Percentiles rank a stretch among this genome's conserved stretches.
phyloP scores from a whole-genome alignment of 176 grass and related monocot genomes.

The Oryza glaberrima region DNA sequence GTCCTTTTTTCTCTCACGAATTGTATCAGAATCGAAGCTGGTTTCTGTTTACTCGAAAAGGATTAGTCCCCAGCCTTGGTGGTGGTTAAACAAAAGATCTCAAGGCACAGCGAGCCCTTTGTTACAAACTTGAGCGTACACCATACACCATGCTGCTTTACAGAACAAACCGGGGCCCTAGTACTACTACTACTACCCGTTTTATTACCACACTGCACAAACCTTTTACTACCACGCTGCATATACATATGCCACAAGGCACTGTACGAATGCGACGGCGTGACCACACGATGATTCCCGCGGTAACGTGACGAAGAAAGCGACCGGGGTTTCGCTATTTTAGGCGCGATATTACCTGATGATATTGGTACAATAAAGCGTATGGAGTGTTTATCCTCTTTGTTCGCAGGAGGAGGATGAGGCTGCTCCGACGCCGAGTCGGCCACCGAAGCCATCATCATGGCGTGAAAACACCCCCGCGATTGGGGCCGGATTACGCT shows the following conservation, averaged over 20 bases:
- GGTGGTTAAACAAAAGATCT: background rate
- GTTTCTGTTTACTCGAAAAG: background rate
- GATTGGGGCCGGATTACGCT: background rate
- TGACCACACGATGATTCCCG: background rate
- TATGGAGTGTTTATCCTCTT: background rate
- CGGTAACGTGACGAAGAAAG: background rate
- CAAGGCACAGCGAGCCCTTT: background rate
- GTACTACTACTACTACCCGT: no score
- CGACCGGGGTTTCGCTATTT: background rate
- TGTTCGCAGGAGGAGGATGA: slow-evolving; percentile 25
- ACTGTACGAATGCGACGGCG: background rate
- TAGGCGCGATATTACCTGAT: background rate
- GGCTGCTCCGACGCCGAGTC: slow-evolving; percentile 49
- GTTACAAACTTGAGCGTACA: no score
- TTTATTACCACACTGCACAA: background rate
- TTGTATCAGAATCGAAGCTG: background rate
- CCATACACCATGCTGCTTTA: background rate
- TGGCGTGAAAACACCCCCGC: slow-evolving; percentile 8
- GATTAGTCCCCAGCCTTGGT: no score
- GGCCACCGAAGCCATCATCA: slow-evolving; percentile 52
- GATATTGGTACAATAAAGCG: background rate
- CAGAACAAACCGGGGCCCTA: background rate
- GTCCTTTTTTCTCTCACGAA: background rate
- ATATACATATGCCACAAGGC: background rate
- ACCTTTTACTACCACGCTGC: background rate